Conservation (phyloP, 352 stramenopile species). For the Discostella stelligera region DNA sequence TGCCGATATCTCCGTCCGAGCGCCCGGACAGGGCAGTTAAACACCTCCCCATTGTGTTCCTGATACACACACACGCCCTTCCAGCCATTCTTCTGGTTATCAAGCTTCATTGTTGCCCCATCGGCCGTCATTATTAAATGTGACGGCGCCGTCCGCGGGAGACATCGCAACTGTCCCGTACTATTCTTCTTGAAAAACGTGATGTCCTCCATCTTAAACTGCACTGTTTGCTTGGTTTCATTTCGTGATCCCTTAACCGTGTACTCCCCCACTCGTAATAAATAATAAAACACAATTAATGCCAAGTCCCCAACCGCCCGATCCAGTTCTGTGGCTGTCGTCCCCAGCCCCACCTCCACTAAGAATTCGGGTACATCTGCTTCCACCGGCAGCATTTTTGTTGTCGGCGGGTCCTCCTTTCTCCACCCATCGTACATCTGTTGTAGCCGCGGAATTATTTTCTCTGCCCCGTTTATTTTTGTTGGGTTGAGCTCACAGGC, state of each 20-base stretch:
- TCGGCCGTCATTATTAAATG: no score
- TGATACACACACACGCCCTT: no score
- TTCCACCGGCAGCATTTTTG: no score
- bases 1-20: neutral
- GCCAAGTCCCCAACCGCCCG: neutral
- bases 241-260: neutral
- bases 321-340: neutral
- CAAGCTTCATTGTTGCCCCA: neutral
- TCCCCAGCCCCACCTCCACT: neutral
- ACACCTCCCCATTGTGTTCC: no score
- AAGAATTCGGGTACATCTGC: no score
- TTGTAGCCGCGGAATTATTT: no score
- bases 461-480: no score
- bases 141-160: neutral
- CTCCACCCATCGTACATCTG: no score
- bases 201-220: conserved; percentile 9
- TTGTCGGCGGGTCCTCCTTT: no score
- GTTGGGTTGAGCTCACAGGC: no score
- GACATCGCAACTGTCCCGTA: neutral
- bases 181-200: no score
- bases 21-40: no score
- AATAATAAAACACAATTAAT: conserved; percentile 10
- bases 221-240: neutral
- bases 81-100: conserved; percentile 8
- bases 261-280: conserved; percentile 5